Base-by-base conservation (phyloP, 176 grass and related monocot species). In the Aegilops umbellulata region DNA sequence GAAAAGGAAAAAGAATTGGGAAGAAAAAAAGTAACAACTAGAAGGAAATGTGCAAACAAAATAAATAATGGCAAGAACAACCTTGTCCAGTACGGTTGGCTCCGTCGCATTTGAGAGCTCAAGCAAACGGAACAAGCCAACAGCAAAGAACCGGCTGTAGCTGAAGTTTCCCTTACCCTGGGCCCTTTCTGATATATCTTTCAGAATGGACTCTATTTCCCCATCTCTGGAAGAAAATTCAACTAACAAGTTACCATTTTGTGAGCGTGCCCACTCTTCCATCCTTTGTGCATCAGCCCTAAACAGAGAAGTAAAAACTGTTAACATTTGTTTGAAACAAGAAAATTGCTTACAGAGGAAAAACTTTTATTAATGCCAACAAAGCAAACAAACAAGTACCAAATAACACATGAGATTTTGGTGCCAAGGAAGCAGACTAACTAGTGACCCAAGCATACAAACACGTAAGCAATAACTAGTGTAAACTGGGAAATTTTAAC, bases 61-160 rank as follows among this genome's bases (percentile, higher is more conserved):
- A 74, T 47, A 60, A 73, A 78, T 84, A 81, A 69, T 86, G 62
- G 76, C 67, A 88, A 88, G 35, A 78, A 80, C 19, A 91, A 99
- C 94, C 97, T 94, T 99, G 60, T 99, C 94, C 63, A 99, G 81
- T 74, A 99, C 63, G 73, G 90, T 91, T 78, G 97, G 97, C 69
- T 99, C 97, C 4, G 90, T 95, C 86, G 97, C 94, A 91, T 96
- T 99, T 85, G 94, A 74, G 29, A 96, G 87, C 86, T 99, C 92
- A 90, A 99, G 97, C 63, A 99, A 88, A 70, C 97, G 94, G 88
- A 99, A 99, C 67, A 99, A 88, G 57, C 97, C 97, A 85, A 99
- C 85, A 2, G 97, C 97, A 86, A 96, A 94, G 89, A 99, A 99
- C 34, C 94, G 90, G 27, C 97, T 97, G 85, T 99, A 99, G 88